Percentiles rank a stretch among this genome's conserved stretches.
phyloP scores from a whole-genome alignment of 495 filamentous ascomycete species.

The Penicillium diatomitis region DNA sequence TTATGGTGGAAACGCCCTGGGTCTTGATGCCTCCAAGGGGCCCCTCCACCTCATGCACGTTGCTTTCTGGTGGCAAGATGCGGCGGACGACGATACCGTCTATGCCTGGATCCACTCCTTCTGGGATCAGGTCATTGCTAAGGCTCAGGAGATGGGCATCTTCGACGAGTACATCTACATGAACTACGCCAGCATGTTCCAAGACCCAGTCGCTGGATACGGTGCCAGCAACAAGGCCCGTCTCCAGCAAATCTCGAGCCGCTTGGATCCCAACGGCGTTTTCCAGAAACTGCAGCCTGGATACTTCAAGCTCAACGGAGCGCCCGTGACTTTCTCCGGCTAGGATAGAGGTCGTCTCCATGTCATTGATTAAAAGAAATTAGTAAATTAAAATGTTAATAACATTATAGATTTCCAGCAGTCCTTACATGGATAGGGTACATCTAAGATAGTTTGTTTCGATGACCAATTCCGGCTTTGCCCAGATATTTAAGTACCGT shows the following conservation, averaged over 20 bases:
- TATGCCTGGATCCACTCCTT: slow-evolving; percentile 14
- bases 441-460: too few relatives aligned
- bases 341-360: not conserved
- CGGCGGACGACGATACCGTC: slow-evolving; percentile 22
- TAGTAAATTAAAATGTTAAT: too few relatives aligned
- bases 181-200: slow-evolving; percentile 37
- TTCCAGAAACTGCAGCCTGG: slow-evolving; percentile 33
- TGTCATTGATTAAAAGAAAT: too few relatives aligned
- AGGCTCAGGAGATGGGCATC: slow-evolving; percentile 33
- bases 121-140: slow-evolving; percentile 11
- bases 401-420: too few relatives aligned
- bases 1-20: slow-evolving; percentile 45
- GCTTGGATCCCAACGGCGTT: slow-evolving; percentile 29
- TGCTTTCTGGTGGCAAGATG: slow-evolving; percentile 24
- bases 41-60: slow-evolving; percentile 32
- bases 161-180: slow-evolving; percentile 49
- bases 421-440: too few relatives aligned
- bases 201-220: slow-evolving; percentile 32
- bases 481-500: too few relatives aligned
- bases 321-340: slow-evolving; percentile 7
- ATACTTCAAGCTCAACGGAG: slow-evolving; percentile 30
- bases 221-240: slow-evolving; percentile 21
- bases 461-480: too few relatives aligned
- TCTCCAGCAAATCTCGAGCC: slow-evolving; percentile 22
- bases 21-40: slow-evolving; percentile 29